phyloP scores from a whole-genome alignment of 129 eudicot genomes.

The sunflower (Helianthus annuus) region DNA sequence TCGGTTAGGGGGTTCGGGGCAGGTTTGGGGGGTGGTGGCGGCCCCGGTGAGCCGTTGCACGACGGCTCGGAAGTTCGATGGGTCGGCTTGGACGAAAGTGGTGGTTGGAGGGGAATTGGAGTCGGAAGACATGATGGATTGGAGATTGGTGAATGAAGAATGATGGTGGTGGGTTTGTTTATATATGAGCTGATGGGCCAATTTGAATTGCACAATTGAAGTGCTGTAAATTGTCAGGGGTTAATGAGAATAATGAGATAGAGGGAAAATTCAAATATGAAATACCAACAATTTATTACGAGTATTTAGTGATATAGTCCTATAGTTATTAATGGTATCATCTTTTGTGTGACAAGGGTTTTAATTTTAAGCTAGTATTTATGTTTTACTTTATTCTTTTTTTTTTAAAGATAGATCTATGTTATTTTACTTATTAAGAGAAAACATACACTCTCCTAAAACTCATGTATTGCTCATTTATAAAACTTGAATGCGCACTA shows the following conservation, averaged over 20 bases:
- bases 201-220: constrained; percentile 14
- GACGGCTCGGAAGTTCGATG: constrained; percentile 31
- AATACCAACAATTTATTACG: constrained; percentile 9
- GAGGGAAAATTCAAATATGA: constrained; percentile 37
- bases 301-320: neutral
- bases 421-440: no score
- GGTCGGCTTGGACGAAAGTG: constrained; percentile 43
- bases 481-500: no score
- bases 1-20: constrained; percentile 42
- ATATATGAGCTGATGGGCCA: constrained; percentile 19
- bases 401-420: no score
- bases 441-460: no score
- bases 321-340: neutral
- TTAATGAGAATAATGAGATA: neutral
- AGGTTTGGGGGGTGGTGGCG: constrained; percentile 24
- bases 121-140: constrained; percentile 33
- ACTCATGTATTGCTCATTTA: no score
- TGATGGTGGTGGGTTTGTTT: constrained; percentile 25
- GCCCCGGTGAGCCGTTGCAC: constrained; percentile 38
- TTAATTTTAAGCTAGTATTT: neutral
- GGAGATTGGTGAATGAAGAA: constrained; percentile 3
- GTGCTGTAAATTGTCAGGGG: constrained; percentile 20
- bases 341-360: neutral
- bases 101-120: constrained; percentile 52
- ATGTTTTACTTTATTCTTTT: no score